Evolutionary conservation across 306 rosid species (phyloP), one percentile per base, ranked within the genome.

Genomic region (Geum urbanum): DNA sequence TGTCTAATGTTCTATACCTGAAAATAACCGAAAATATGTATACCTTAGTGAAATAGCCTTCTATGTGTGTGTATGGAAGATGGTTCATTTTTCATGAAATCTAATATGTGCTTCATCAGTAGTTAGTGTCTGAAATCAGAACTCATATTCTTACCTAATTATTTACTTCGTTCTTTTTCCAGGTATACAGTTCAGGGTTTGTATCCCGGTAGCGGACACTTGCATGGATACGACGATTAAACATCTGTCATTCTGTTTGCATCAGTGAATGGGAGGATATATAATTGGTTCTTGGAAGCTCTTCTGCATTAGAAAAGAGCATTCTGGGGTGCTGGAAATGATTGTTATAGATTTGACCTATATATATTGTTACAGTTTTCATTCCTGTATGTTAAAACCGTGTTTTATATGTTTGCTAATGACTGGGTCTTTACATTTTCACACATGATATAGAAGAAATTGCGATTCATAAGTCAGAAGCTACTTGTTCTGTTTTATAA

Each of bases 181-280:
- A 86, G 85, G 84, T 72, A 60, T 49, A 27, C 71, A 53, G 64
- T 70, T 71, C 40, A 44, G 41, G 60, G 57, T 63, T 61, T 56
- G 58, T 56, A 63, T 47, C 50, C 32, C 14, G 44, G 9, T 53
- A 20, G 52, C 4, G 0, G 9, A 61, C 12, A 20, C 19, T 44
- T 70, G 44, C 13, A 15, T 9, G n/a, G 53, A 56, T 1, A 8
- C 9, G 24, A 70, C 1, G 9, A 15, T 43, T 70, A 6, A 0
- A n/a, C 35, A 20, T 55, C 12, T 69, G 41, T 19, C 41, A 1
- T 37, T 5, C 3, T 0, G 50, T 67, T 67, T 51, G 19, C 47
- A n/a, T 51, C 37, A 32, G 37, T 32, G 37, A 32, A 32, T 32
- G 37, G 37, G 37, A 32, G 37, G 37, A 32, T 32, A 32, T 32